A percentile compares a stretch with the other conserved stretches of the same genome.
Conservation (phyloP, 192 early-diverging fungal genomes). For the Gigaspora rosea region DNA sequence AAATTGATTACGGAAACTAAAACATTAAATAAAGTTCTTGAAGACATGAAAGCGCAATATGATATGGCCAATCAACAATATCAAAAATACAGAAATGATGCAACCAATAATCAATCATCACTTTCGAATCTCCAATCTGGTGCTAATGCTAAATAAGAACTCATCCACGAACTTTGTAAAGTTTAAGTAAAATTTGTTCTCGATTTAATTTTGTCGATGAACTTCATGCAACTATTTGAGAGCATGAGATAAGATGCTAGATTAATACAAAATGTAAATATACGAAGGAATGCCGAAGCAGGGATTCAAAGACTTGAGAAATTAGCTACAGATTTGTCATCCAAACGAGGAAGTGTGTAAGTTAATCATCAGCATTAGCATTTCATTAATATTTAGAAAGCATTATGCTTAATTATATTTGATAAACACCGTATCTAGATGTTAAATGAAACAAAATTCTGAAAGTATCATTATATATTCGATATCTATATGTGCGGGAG, state of each 20-base stretch:
- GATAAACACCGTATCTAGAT: too few relatives aligned
- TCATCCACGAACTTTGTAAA: neutral
- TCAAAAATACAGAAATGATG: neutral
- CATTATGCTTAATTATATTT: too few relatives aligned
- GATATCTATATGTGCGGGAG: too few relatives aligned
- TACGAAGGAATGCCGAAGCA: constrained; percentile 3
- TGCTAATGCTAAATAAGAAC: neutral
- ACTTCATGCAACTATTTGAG: constrained; percentile 17
- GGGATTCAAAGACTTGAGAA: constrained; percentile 5
- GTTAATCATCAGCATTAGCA: too few relatives aligned
- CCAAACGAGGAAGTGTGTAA: neutral
- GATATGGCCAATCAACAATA: neutral
- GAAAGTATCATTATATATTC: too few relatives aligned
- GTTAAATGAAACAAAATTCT: too few relatives aligned
- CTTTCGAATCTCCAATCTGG: neutral
- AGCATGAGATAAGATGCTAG: neutral
- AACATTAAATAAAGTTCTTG: neutral
- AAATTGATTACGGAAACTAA: constrained; percentile 15
- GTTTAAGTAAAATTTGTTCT: constrained; percentile 13
- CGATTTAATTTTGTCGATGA: constrained; percentile 19
- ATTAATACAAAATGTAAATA: neutral
- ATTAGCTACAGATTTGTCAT: constrained; percentile 1
- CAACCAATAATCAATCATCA: neutral
- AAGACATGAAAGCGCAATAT: neutral
- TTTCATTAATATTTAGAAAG: too few relatives aligned